Evolutionary conservation across 306 rosid species (phyloP).

Genomic region (Corylus heterophylla): DNA sequence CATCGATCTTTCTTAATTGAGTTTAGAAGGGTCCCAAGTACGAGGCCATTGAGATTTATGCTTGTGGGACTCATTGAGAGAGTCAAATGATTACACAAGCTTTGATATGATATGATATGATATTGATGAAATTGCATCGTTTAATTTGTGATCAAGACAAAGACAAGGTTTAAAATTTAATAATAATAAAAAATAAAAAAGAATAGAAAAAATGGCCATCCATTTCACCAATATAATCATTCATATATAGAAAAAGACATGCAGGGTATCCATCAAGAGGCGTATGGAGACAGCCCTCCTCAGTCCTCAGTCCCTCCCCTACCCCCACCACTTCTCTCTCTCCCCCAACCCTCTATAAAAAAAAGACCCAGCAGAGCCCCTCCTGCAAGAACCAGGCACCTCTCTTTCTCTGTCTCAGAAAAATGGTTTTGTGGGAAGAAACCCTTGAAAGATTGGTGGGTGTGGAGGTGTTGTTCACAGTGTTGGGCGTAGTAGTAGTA

Average conservation of each 20-base stretch:
- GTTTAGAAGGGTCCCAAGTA: neutral
- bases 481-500: slow-evolving; percentile 38
- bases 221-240: slow-evolving; percentile 52
- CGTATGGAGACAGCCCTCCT: slow-evolving; percentile 5
- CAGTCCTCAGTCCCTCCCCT: neutral
- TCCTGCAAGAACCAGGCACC: neutral
- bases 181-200: neutral
- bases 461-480: slow-evolving; percentile 33
- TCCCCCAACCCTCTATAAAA: neutral
- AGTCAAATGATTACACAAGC: no score
- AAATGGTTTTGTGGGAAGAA: neutral
- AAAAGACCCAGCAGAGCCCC: neutral
- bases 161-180: no score
- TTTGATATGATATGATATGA: no score
- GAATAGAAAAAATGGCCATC: slow-evolving; percentile 28
- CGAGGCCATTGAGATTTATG: no score
- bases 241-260: slow-evolving; percentile 43
- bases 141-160: no score
- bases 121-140: no score
- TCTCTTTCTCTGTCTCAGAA: neutral
- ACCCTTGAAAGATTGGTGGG: slow-evolving; percentile 22
- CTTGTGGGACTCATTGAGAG: neutral
- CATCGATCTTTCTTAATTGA: no score
- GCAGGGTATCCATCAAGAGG: neutral
- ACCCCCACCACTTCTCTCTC: slow-evolving; percentile 13